phyloP scores from a whole-genome alignment of 2,329 filamentous ascomycete genomes.

The Harringtonia aguacate region DNA sequence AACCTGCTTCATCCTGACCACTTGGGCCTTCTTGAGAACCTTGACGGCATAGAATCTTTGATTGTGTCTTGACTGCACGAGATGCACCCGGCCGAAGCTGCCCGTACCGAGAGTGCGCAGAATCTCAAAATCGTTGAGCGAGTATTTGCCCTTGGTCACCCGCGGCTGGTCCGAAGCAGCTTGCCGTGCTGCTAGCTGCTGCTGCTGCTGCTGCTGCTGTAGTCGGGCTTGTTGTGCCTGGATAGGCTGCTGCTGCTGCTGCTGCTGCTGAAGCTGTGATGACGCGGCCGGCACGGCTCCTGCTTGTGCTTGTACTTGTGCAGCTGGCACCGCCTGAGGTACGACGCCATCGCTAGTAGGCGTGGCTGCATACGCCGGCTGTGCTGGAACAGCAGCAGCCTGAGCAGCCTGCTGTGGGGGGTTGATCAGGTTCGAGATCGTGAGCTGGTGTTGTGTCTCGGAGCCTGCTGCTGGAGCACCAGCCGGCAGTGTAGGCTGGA shows the following conservation, averaged over 20 bases:
- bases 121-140: conserved; percentile 79
- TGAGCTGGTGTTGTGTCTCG: conserved; percentile 61
- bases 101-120: conserved; percentile 89
- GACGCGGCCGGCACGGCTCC: background rate
- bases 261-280: conserved; percentile 15
- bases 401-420: conserved; percentile 36
- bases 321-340: background rate
- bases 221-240: conserved; percentile 9
- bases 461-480: conserved; percentile 27
- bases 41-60: conserved; percentile 97
- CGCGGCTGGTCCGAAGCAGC: conserved; percentile 30
- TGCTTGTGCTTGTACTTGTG: background rate
- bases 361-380: conserved; percentile 9
- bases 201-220: conserved; percentile 23
- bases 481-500: conserved; percentile 16
- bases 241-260: conserved; percentile 21
- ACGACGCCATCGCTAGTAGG: conserved; percentile 8
- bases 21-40: conserved; percentile 95
- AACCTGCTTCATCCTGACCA: conserved; percentile 99
- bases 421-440: conserved; percentile 78
- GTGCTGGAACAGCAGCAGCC: conserved; percentile 6
- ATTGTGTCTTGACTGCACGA: conserved; percentile 97
- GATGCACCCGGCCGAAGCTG: conserved; percentile 90
- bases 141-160: conserved; percentile 95
- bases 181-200: conserved; percentile 9